Base-by-base conservation (phyloP, 805 yeast genomes). In the Saccharomycopsis guyanensis region DNA sequence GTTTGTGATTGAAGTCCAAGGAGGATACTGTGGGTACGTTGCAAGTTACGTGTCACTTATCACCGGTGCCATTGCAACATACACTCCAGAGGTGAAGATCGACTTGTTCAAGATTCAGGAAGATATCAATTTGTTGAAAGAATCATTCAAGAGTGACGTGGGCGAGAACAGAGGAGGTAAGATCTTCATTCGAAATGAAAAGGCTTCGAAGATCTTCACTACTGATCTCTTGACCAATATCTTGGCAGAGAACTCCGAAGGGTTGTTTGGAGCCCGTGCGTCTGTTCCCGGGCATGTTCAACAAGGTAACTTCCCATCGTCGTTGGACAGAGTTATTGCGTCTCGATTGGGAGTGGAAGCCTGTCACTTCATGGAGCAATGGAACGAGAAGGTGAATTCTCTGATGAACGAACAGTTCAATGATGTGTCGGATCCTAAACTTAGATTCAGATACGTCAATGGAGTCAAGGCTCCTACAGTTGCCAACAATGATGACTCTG, bases 201-300 rank as follows among this genome's bases (percentile, higher is more conserved):
- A 78, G 44, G 87, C 82, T 3, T 45, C 50, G 8, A 70, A 74
- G 51, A 86, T 88, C 15, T 86, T 85, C 66, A 76, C 88, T 15
- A 84, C 97, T 5, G 80, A 85, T 53, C 71, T 86, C 49, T 73
- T 93, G 57, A 87, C 96, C 13, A 80, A 85, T 51, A 86, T 93
- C 48, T 82, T 91, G 57, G 78, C 80, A 51, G 84, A 83, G 59
- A 89, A 86, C 57, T 80, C 88, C 31, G 65, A 73, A 33, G 86
- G 84, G 40, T 73, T 72, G 54, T 93, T 86, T 61, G 97, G 89
- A 58, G 83, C 93, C 15, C 82, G 94, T 63, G 88, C 96, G 3
- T 97, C 97, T 13, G 78, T 89, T 50, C 98, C 98, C 23, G 98
- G 98, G 25, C 97, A 91, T 61, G 93, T 91, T 49, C 98, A 93